phyloP scores from a whole-genome alignment of 495 filamentous ascomycete genomes.

The Penicillium chermesinum region DNA sequence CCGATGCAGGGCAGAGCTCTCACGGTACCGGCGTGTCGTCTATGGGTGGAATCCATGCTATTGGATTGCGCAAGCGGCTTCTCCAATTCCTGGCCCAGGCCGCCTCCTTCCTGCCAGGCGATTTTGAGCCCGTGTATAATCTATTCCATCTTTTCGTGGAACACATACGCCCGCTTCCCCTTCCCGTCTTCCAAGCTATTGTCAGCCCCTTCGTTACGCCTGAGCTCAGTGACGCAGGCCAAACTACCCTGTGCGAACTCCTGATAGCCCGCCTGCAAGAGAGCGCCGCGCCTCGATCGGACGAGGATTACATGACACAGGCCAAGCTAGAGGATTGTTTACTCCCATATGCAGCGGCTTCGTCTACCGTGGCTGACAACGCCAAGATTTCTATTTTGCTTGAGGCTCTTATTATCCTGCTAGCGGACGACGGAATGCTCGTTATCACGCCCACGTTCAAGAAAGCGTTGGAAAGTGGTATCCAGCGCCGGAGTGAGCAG shows the following conservation, averaged over 20 bases:
- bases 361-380: constrained; percentile 61
- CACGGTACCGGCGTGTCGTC: constrained; percentile 22
- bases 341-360: constrained; percentile 67
- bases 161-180: constrained; percentile 58
- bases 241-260: constrained; percentile 58
- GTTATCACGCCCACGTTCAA: constrained; percentile 43
- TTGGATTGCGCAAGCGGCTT: constrained; percentile 59
- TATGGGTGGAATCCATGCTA: constrained; percentile 52
- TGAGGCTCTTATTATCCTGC: constrained; percentile 62
- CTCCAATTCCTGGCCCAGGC: constrained; percentile 52
- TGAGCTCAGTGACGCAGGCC: constrained; percentile 39
- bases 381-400: constrained; percentile 73
- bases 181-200: constrained; percentile 68
- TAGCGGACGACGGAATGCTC: constrained; percentile 41
- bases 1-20: background rate
- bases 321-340: constrained; percentile 61
- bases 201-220: constrained; percentile 52
- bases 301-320: constrained; percentile 45
- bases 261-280: constrained; percentile 61
- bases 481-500: constrained; percentile 53
- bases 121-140: constrained; percentile 47
- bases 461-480: constrained; percentile 56
- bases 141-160: constrained; percentile 67
- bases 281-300: constrained; percentile 46
- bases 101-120: constrained; percentile 30